These are phyloP conservation scores for Botryosphaeria agaves DNA, from an alignment of 2,329 filamentous ascomycete species.

Conservation along the genomic window DNA sequence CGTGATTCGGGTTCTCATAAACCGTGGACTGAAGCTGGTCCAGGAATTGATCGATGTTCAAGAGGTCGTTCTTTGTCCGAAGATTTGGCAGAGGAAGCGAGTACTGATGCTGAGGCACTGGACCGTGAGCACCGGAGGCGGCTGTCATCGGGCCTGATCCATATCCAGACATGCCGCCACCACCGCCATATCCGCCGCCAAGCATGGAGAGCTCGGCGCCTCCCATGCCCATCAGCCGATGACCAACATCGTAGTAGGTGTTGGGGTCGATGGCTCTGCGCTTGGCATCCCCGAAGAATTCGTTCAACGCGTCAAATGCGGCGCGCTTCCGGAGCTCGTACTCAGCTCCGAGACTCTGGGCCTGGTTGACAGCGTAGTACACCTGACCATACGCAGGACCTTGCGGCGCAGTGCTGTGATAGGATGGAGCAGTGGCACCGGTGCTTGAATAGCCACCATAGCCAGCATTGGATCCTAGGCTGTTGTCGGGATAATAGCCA, in stretches of 20 bases:
- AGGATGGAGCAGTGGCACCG: constrained; percentile 27
- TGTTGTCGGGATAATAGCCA: constrained; percentile 30
- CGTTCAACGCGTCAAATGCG: constrained; percentile 66
- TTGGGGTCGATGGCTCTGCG: constrained; percentile 75
- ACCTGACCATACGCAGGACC: constrained; percentile 46
- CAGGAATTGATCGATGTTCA: constrained; percentile 87
- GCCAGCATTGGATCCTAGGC: constrained; percentile 12
- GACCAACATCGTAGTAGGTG: constrained; percentile 83
- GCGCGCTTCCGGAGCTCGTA: constrained; percentile 63
- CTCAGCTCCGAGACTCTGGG: constrained; percentile 50
- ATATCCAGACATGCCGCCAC: constrained; percentile 6
- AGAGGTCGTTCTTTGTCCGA: constrained; percentile 80
- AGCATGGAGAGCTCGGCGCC: constrained; percentile 42
- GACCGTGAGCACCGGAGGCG: constrained; percentile 18
- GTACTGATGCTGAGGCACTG: constrained; percentile 60
- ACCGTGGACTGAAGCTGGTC: constrained; percentile 94
- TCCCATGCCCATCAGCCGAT: constrained; percentile 70
- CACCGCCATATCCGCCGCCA: constrained; percentile 13
- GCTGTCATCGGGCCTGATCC: constrained; percentile 7
- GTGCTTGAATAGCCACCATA: constrained; percentile 35
- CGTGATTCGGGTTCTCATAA: constrained; percentile 77
- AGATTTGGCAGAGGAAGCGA: constrained; percentile 78
- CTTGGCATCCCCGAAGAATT: constrained; percentile 89
- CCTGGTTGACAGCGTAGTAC: constrained; percentile 56
- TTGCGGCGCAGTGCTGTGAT: constrained; percentile 37